Evolutionary conservation across 2,329 filamentous ascomycete species (phyloP).

Genomic region (Huntiella abstrusa): DNA sequence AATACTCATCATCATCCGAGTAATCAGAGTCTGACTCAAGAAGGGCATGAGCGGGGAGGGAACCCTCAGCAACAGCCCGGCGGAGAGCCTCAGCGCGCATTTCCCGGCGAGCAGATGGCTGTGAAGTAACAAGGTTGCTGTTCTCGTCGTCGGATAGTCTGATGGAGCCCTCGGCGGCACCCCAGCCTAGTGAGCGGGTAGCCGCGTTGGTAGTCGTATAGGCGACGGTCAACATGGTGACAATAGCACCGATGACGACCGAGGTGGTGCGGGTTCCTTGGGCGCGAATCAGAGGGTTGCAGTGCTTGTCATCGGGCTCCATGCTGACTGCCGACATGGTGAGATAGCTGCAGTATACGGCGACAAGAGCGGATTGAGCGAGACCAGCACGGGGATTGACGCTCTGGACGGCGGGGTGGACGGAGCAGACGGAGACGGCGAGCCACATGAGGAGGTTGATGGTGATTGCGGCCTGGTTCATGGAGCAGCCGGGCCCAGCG

Average conservation of each 20-base stretch:
- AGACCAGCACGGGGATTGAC: constrained; percentile 84
- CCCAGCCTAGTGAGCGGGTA: constrained; percentile 52
- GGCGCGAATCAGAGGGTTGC: constrained; percentile 78
- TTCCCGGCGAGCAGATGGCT: constrained; percentile 61
- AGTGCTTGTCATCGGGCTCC: constrained; percentile 85
- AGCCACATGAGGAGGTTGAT: constrained; percentile 78
- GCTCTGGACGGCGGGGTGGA: constrained; percentile 79
- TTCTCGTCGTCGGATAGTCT: constrained; percentile 50
- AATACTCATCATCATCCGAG: constrained; percentile 37
- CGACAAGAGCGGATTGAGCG: constrained; percentile 94
- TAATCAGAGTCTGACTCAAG: constrained; percentile 47
- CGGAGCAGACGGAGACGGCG: constrained; percentile 61
- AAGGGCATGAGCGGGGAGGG: constrained; percentile 75
- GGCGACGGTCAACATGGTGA: constrained; percentile 90
- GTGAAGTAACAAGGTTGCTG: constrained; percentile 60
- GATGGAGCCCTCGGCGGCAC: constrained; percentile 13
- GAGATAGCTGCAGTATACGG: constrained; percentile 94
- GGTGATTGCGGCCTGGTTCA: constrained; percentile 94
- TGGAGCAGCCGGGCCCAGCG: constrained; percentile 58
- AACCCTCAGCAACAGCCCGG: constrained; percentile 80
- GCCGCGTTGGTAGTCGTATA: constrained; percentile 95
- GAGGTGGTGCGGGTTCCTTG: constrained; percentile 79
- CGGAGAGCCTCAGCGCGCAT: constrained; percentile 88
- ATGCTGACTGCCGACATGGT: constrained; percentile 97
- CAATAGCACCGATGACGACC: constrained; percentile 78